A percentile compares a stretch with the other conserved stretches of the same genome.
phyloP scores from a whole-genome alignment of 352 stramenopile genomes.

The Globisporangium alternatum region DNA sequence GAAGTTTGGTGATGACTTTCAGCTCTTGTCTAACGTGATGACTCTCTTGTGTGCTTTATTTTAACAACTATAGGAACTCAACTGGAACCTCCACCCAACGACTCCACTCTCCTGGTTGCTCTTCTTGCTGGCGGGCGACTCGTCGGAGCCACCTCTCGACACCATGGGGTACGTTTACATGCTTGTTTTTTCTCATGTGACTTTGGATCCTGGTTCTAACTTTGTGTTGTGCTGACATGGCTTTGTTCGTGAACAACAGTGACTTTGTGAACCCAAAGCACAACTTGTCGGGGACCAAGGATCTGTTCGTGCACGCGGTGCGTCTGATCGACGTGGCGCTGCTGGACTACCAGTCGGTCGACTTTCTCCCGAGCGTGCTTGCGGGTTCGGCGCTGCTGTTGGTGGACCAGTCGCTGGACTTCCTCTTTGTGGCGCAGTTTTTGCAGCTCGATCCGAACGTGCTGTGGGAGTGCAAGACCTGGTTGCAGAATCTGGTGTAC shows the following conservation, averaged over 20 bases:
- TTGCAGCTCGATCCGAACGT: conserved; percentile 73
- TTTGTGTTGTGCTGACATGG: background rate
- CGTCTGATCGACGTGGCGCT: conserved; percentile 71
- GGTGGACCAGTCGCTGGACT: conserved; percentile 62
- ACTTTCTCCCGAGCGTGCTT: conserved; percentile 76
- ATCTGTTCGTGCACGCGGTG: conserved; percentile 69
- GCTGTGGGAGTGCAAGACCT: conserved; percentile 81
- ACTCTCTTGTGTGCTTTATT: conserved; percentile 16
- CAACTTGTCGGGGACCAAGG: conserved; percentile 62
- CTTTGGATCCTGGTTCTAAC: conserved; percentile 7
- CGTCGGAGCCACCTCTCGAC: conserved; percentile 57
- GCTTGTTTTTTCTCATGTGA: background rate
- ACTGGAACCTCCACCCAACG: conserved; percentile 80
- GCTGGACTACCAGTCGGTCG: conserved; percentile 72
- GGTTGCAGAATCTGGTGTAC: conserved; percentile 61
- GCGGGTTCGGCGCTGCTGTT: conserved; percentile 68
- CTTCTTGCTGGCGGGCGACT: conserved; percentile 70
- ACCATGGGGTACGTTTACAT: conserved; percentile 52
- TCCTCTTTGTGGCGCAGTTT: conserved; percentile 81
- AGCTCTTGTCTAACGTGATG: conserved; percentile 10
- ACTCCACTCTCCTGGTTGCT: conserved; percentile 73
- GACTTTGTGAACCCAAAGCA: conserved; percentile 66
- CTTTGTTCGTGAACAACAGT: conserved; percentile 14
- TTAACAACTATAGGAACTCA: conserved; percentile 49
- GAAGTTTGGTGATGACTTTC: background rate